Evolutionary conservation across 2,329 filamentous ascomycete genomes (phyloP).

Genomic region (Xylaria sp.): DNA sequence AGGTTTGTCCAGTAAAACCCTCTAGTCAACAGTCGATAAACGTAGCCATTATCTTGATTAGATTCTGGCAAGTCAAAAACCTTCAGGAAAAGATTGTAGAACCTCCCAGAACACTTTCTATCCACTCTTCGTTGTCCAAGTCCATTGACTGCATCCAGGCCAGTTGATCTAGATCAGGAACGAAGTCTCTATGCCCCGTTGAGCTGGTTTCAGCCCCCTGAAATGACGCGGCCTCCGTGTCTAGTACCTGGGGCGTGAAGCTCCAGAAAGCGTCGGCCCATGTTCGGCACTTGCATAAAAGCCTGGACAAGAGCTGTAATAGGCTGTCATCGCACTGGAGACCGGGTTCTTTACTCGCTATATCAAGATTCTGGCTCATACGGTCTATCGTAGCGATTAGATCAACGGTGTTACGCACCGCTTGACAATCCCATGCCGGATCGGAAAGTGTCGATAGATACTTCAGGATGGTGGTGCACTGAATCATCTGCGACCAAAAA

Average conservation of each 20-base stretch:
- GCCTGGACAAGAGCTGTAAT: slow-evolving; percentile 26
- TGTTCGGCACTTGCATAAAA: slow-evolving; percentile 17
- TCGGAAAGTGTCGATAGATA: slow-evolving; percentile 52
- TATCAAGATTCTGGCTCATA: slow-evolving; percentile 47
- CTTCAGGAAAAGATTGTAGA: slow-evolving; percentile 7
- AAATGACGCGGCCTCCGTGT: background rate
- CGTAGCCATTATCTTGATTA: too few relatives aligned
- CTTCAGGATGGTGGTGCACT: slow-evolving; percentile 51
- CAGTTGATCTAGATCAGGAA: slow-evolving; percentile 20
- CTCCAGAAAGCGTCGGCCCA: slow-evolving; percentile 16
- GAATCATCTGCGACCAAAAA: slow-evolving; percentile 54
- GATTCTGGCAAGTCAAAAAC: too few relatives aligned
- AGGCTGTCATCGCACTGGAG: slow-evolving; percentile 47
- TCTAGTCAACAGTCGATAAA: too few relatives aligned
- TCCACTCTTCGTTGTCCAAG: slow-evolving; percentile 24
- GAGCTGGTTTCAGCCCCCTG: slow-evolving; percentile 1
- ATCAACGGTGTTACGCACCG: slow-evolving; percentile 49
- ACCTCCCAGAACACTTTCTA: slow-evolving; percentile 16
- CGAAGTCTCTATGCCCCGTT: background rate
- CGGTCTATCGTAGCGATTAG: slow-evolving; percentile 49
- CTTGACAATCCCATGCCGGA: slow-evolving; percentile 53
- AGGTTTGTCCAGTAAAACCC: too few relatives aligned
- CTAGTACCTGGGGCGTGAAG: slow-evolving; percentile 1
- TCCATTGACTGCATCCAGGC: slow-evolving; percentile 27
- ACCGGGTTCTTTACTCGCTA: slow-evolving; percentile 45